A percentile compares a stretch with the other conserved stretches of the same genome.
Evolutionary conservation across 2,329 filamentous ascomycete genomes (phyloP).

Genomic region (Fusarium succisae): DNA sequence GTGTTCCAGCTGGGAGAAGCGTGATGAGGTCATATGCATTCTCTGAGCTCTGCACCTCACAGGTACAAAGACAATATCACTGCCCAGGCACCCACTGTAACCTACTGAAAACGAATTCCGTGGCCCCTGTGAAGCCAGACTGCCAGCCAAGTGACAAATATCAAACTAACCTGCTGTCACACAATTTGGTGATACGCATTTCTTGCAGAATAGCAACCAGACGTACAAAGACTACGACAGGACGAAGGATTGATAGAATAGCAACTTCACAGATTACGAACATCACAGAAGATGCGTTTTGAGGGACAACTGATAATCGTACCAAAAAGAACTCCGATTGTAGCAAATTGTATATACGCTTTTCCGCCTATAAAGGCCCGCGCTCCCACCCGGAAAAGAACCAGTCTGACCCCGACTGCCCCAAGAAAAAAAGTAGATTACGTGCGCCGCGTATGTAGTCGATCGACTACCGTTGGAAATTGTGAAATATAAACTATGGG

Average conservation of each 20-base stretch:
- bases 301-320: neutral
- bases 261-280: neutral
- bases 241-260: neutral
- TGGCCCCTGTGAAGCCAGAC: no score
- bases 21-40: neutral
- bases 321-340: constrained; percentile 2
- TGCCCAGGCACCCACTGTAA: neutral
- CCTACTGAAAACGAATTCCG: neutral
- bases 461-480: neutral
- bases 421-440: neutral
- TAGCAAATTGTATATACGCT: neutral
- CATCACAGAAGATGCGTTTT: neutral
- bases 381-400: neutral
- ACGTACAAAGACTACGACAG: neutral
- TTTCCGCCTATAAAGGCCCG: constrained; percentile 4
- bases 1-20: neutral
- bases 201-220: neutral
- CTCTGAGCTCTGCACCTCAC: neutral
- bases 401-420: neutral
- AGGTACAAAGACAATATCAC: neutral
- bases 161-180: neutral
- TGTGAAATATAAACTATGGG: neutral
- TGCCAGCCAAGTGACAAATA: neutral
- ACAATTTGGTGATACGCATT: neutral
- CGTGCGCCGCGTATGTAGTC: neutral